These are phyloP conservation scores for Cladosporium sphaerospermum DNA, from an alignment of 2,329 filamentous ascomycete species.

Conservation along the genomic window DNA sequence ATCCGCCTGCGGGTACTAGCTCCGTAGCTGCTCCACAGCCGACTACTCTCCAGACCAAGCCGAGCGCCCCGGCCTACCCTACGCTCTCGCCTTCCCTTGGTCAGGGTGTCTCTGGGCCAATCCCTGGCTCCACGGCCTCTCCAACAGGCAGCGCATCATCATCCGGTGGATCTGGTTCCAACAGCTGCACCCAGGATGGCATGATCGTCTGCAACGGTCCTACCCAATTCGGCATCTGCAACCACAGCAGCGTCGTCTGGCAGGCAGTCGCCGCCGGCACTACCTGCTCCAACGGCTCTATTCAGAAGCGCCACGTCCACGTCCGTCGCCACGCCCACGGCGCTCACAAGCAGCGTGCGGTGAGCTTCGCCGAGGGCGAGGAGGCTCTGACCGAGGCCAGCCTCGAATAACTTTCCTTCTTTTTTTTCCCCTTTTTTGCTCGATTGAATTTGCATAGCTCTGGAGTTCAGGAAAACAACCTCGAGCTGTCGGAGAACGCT, in stretches of 20 bases:
- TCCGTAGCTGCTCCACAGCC: not conserved
- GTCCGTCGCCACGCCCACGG: not conserved
- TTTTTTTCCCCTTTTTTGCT: not conserved
- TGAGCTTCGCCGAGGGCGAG: not conserved
- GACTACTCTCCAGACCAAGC: constrained; percentile 1
- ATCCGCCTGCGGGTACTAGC: not conserved
- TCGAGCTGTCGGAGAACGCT: no score
- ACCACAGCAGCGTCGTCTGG: constrained; percentile 36
- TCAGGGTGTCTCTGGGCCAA: not conserved
- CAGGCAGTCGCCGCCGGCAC: constrained; percentile 40
- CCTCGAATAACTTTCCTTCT: not conserved
- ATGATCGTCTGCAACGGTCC: constrained; percentile 35
- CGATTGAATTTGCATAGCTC: not conserved
- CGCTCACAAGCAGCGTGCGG: not conserved
- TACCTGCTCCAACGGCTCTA: constrained; percentile 36
- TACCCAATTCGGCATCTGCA: constrained; percentile 38
- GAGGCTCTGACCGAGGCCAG: not conserved
- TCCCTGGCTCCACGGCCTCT: not conserved
- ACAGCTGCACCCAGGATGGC: constrained; percentile 31
- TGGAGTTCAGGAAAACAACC: not conserved
- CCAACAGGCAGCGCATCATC: constrained; percentile 3
- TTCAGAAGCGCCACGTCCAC: constrained; percentile 20
- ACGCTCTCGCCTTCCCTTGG: constrained; percentile 2
- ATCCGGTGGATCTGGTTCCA: not conserved
- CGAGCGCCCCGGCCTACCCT: not conserved